Conservation (phyloP, 768 basidiomycete genomes). For the Mrakia frigida region DNA sequence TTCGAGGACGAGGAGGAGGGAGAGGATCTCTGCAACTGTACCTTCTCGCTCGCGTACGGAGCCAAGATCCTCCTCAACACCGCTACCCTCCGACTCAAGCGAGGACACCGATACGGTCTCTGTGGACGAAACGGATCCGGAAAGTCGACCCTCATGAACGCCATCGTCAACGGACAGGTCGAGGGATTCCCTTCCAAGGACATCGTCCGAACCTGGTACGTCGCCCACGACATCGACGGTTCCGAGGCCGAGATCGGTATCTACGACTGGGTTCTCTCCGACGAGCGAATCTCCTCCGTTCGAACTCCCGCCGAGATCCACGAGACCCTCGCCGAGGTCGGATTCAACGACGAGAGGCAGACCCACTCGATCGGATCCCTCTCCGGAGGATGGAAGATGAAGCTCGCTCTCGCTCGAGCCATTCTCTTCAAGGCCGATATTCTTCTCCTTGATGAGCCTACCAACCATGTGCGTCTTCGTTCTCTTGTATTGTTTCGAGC, state of each 20-base stretch:
- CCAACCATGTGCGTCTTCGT: slow-evolving; percentile 47
- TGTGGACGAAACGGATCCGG: slow-evolving; percentile 99
- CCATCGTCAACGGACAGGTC: slow-evolving; percentile 59
- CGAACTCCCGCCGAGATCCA: slow-evolving; percentile 60
- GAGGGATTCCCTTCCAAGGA: slow-evolving; percentile 98
- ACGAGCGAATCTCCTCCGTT: slow-evolving; percentile 69
- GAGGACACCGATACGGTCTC: slow-evolving; percentile 96
- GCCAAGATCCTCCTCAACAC: slow-evolving; percentile 98
- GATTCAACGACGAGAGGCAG: slow-evolving; percentile 85
- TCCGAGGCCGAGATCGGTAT: slow-evolving; percentile 87
- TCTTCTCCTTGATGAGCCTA: slow-evolving; percentile 91
- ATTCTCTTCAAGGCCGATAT: slow-evolving; percentile 99
- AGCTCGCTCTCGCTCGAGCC: slow-evolving; percentile 91
- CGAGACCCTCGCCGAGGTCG: slow-evolving; percentile 80
- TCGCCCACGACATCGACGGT: slow-evolving; percentile 98
- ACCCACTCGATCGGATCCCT: slow-evolving; percentile 76
- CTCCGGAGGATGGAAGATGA: slow-evolving; percentile 99
- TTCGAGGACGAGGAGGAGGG: slow-evolving; percentile 92
- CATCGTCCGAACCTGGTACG: slow-evolving; percentile 97
- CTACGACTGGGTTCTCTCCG: slow-evolving; percentile 75
- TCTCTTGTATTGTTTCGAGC: too few relatives aligned
- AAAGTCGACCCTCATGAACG: slow-evolving; percentile 53
- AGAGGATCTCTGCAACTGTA: slow-evolving; percentile 97
- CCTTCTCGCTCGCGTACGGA: slow-evolving; percentile 97
- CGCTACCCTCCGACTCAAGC: slow-evolving; percentile 91